phyloP scores from a whole-genome alignment of 495 filamentous ascomycete genomes.

The Annulohypoxylon maeteangense region DNA sequence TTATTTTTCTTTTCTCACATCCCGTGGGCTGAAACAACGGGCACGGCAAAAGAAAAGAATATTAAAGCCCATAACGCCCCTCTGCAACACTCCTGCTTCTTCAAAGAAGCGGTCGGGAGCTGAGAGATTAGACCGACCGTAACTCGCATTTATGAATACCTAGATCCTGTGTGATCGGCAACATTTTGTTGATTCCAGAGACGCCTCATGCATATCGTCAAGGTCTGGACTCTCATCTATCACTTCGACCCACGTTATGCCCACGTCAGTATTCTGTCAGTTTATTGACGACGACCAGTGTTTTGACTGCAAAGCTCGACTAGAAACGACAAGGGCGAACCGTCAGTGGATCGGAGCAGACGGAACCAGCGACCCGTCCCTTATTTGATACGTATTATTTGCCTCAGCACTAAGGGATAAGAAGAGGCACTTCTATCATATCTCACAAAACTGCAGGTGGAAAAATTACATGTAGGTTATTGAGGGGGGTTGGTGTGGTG shows the following conservation, averaged over 20 bases:
- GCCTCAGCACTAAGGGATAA: slow-evolving; percentile 30
- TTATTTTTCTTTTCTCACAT: slow-evolving; percentile 4
- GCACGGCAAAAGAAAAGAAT: slow-evolving; percentile 13
- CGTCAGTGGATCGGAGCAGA: slow-evolving; percentile 31
- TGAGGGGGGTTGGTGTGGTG: slow-evolving; percentile 32
- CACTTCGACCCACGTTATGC: slow-evolving; percentile 35
- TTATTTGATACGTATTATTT: slow-evolving; percentile 34
- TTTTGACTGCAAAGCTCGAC: slow-evolving; percentile 14
- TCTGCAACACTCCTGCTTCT: background rate
- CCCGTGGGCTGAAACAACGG: slow-evolving; percentile 13
- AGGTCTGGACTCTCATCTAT: slow-evolving; percentile 35
- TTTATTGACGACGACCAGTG: slow-evolving; percentile 5
- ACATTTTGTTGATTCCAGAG: slow-evolving; percentile 6
- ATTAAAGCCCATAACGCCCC: slow-evolving; percentile 9
- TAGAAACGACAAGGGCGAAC: slow-evolving; percentile 17
- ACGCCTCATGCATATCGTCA: slow-evolving; percentile 6
- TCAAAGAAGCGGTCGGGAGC: slow-evolving; percentile 15
- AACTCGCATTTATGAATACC: slow-evolving; percentile 10
- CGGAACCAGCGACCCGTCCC: slow-evolving; percentile 26
- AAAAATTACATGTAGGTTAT: slow-evolving; percentile 14
- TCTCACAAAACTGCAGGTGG: slow-evolving; percentile 36
- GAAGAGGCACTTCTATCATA: slow-evolving; percentile 32
- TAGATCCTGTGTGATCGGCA: slow-evolving; percentile 30
- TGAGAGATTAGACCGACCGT: slow-evolving; percentile 8
- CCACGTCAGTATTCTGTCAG: slow-evolving; percentile 42